Conservation (phyloP, 148 eudicot genomes). For the Rheum nobile region DNA sequence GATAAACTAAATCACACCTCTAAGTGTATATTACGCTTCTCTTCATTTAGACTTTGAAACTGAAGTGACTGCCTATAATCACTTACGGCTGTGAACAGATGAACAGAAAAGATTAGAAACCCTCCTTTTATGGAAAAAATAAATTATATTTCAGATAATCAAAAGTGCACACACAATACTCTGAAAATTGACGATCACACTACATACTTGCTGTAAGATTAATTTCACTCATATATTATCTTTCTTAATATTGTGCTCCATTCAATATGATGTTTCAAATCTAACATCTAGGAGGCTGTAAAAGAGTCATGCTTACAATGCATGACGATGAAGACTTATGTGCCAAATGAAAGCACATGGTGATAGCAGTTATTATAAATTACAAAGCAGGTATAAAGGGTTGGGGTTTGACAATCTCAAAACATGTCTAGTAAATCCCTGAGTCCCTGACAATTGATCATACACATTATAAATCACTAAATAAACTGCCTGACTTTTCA, state of each 20-base stretch:
- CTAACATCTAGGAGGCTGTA: neutral
- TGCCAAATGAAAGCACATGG: neutral
- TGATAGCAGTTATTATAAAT: neutral
- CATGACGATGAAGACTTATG: neutral
- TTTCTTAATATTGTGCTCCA: neutral
- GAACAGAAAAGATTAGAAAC: neutral
- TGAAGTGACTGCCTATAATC: constrained; percentile 92
- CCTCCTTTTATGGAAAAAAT: neutral
- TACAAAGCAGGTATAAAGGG: neutral
- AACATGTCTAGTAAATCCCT: neutral
- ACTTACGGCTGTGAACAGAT: constrained; percentile 54
- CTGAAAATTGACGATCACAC: neutral
- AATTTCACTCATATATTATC: neutral
- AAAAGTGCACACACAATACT: neutral
- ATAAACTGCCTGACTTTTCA: neutral
- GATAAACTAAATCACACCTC: constrained; percentile 42
- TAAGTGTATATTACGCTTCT: constrained; percentile 88
- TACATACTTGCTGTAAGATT: neutral
- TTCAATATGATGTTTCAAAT: neutral
- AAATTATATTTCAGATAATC: neutral
- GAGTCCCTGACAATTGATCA: neutral
- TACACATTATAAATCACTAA: neutral
- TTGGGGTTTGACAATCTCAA: neutral
- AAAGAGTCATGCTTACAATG: neutral
- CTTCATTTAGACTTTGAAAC: constrained; percentile 74